Evolutionary conservation across 2,329 filamentous ascomycete genomes (phyloP).

Genomic region (Colletotrichum sp.): DNA sequence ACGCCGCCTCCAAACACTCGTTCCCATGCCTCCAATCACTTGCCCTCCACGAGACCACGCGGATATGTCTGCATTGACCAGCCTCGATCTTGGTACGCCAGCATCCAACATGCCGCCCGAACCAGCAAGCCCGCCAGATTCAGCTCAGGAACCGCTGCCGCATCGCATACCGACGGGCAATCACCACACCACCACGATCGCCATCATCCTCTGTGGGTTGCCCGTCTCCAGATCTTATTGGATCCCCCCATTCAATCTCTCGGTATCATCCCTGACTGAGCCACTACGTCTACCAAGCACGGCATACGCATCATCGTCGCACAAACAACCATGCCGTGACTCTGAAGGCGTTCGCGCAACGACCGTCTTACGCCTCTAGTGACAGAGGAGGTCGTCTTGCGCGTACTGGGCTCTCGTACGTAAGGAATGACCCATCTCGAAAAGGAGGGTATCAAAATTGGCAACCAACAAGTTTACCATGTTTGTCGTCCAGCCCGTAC

Average conservation of each 20-base stretch:
- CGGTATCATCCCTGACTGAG: conserved; percentile 1
- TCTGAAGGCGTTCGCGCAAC: neutral
- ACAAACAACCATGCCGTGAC: neutral
- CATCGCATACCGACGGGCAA: neutral
- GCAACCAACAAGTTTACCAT: neutral
- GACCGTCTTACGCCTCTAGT: neutral
- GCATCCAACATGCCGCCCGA: neutral
- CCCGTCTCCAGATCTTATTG: neutral
- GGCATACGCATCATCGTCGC: neutral
- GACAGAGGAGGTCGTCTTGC: neutral
- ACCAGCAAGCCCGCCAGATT: neutral
- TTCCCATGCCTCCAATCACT: neutral
- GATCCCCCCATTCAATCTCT: neutral
- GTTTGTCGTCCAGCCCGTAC: neutral
- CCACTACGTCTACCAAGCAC: neutral
- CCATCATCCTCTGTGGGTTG: neutral
- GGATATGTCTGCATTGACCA: neutral
- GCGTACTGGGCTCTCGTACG: neutral
- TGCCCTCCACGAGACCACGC: neutral
- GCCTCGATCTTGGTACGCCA: neutral
- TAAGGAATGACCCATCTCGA: neutral
- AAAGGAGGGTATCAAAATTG: neutral
- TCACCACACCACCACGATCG: neutral
- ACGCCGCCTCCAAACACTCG: neutral
- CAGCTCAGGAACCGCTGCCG: neutral